Conservation (phyloP, 768 basidiomycete species). For the Lepiota subincarnata region DNA sequence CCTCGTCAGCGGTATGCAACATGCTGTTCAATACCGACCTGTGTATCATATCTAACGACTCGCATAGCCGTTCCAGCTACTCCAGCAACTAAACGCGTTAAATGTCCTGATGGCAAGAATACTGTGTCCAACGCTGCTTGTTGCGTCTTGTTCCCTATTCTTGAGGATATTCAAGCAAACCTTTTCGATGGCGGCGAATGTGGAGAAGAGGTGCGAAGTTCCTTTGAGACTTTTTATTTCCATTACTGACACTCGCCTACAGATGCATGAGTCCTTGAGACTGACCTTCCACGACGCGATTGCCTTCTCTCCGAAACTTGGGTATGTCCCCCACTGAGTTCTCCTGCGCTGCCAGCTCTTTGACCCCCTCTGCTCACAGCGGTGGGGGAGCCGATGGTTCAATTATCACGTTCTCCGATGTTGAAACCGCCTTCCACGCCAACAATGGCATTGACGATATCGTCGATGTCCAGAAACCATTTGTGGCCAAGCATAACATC, state of each 20-base stretch:
- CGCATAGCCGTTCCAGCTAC: slow-evolving; percentile 2
- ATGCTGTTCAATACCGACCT: neutral
- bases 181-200: slow-evolving; percentile 33
- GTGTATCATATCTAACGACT: neutral
- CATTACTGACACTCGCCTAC: neutral
- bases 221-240: neutral
- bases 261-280: slow-evolving; percentile 18
- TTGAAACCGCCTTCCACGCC: slow-evolving; percentile 38
- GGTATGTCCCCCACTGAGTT: slow-evolving; percentile 19
- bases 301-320: slow-evolving; percentile 31
- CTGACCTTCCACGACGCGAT: slow-evolving; percentile 42
- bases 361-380: slow-evolving; percentile 16
- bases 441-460: slow-evolving; percentile 42
- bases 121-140: slow-evolving; percentile 29
- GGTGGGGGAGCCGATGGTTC: slow-evolving; percentile 48
- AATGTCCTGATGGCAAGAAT: slow-evolving; percentile 23
- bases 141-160: slow-evolving; percentile 35
- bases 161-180: slow-evolving; percentile 34
- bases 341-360: neutral
- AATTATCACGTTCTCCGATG: slow-evolving; percentile 39
- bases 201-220: slow-evolving; percentile 16
- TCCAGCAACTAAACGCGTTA: neutral
- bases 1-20: neutral
- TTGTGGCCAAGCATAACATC: slow-evolving; percentile 32
- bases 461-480: slow-evolving; percentile 29